phyloP scores from a whole-genome alignment of 768 basidiomycete species.

The Trichaptum fuscoviolaceum region DNA sequence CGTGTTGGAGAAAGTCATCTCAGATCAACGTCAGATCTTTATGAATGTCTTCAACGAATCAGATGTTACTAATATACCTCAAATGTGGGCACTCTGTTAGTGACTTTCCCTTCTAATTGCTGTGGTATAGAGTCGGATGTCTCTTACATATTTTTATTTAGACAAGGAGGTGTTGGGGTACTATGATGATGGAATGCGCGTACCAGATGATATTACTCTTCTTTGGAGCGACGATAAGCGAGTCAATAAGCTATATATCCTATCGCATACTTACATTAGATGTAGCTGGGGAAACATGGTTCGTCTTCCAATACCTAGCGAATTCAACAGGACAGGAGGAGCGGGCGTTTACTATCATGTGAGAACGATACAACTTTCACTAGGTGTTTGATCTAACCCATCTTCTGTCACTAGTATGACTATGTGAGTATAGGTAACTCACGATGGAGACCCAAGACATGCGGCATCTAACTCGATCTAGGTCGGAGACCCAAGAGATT shows the following conservation, averaged over 20 bases:
- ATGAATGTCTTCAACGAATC: slow-evolving; percentile 42
- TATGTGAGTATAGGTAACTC: slow-evolving; percentile 32
- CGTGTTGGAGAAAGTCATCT: slow-evolving; percentile 50
- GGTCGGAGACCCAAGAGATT: slow-evolving; percentile 62
- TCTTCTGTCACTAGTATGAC: slow-evolving; percentile 32
- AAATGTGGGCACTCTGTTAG: slow-evolving; percentile 59
- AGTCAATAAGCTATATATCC: neutral
- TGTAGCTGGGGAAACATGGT: slow-evolving; percentile 65
- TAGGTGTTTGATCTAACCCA: slow-evolving; percentile 6
- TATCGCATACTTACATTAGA: neutral
- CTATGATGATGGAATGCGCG: slow-evolving; percentile 56
- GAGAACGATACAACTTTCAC: slow-evolving; percentile 14
- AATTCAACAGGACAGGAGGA: slow-evolving; percentile 59
- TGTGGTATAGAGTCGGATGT: neutral
- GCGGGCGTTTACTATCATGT: slow-evolving; percentile 70
- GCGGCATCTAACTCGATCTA: too few relatives aligned
- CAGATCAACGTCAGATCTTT: slow-evolving; percentile 59
- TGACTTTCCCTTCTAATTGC: slow-evolving; percentile 7
- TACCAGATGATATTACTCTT: slow-evolving; percentile 57
- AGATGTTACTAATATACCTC: slow-evolving; percentile 48
- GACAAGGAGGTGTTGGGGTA: slow-evolving; percentile 63
- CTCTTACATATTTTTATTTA: slow-evolving; percentile 7
- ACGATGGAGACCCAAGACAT: too few relatives aligned
- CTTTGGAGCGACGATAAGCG: slow-evolving; percentile 74
- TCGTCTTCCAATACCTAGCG: slow-evolving; percentile 48